Evolutionary conservation across 805 yeast genomes (phyloP).

Genomic region (Wickerhamiella kurtzmanii): DNA sequence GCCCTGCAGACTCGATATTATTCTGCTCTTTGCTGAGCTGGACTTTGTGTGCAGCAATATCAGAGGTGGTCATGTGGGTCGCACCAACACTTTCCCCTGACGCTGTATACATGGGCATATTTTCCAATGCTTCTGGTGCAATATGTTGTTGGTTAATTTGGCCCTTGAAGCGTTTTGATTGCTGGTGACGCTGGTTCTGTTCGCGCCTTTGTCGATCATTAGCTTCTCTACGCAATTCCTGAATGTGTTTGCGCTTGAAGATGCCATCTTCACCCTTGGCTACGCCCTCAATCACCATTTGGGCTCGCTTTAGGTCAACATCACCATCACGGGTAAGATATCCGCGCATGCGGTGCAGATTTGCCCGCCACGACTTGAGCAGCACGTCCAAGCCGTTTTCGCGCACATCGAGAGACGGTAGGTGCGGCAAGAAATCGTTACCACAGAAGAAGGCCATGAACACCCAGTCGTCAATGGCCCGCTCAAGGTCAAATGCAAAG

Average conservation of each 20-base stretch:
- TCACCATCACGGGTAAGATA: constrained; percentile 86
- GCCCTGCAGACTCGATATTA: constrained; percentile 53
- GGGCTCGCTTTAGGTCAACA: constrained; percentile 64
- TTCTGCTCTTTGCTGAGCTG: constrained; percentile 30
- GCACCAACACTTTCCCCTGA: constrained; percentile 65
- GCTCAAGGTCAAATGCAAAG: constrained; percentile 72
- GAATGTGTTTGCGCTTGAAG: constrained; percentile 53
- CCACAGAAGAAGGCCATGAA: constrained; percentile 98
- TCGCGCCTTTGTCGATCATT: constrained; percentile 37
- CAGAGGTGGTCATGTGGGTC: constrained; percentile 50
- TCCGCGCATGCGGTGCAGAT: constrained; percentile 51
- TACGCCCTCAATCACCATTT: constrained; percentile 47
- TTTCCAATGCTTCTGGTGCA: constrained; percentile 41
- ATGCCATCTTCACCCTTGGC: constrained; percentile 68
- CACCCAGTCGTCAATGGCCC: constrained; percentile 98
- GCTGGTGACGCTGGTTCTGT: background rate
- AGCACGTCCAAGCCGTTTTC: constrained; percentile 83
- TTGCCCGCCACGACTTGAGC: constrained; percentile 69
- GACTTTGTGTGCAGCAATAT: constrained; percentile 37
- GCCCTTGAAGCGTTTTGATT: background rate
- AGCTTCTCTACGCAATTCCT: constrained; percentile 57
- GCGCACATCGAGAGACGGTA: constrained; percentile 88
- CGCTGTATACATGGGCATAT: constrained; percentile 64
- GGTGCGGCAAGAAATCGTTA: constrained; percentile 93
- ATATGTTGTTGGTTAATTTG: background rate